These are phyloP conservation scores for Pelargonium fulgidum DNA, from an alignment of 441 rosid genomes.

Conservation along the genomic window DNA sequence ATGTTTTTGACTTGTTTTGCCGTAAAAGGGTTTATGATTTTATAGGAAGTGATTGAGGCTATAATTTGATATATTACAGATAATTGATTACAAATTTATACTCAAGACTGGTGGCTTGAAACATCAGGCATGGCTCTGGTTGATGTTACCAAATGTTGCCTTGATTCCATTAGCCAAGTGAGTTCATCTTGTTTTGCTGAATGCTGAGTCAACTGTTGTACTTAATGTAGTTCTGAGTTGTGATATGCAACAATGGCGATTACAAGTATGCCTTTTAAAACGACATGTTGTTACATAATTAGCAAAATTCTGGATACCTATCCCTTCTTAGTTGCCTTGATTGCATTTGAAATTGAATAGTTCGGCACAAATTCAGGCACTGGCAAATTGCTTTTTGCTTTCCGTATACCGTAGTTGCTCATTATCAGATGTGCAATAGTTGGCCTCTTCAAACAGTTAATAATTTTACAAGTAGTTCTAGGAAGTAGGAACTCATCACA, in stretches of 20 bases:
- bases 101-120: constrained; percentile 10
- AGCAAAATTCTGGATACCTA: background rate
- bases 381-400: too few species aligned
- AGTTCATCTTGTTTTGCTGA: constrained; percentile 19
- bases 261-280: background rate
- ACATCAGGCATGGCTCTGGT: constrained; percentile 45
- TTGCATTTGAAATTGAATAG: too few species aligned
- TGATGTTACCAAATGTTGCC: constrained; percentile 69
- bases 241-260: constrained; percentile 9
- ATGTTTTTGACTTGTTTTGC: too few species aligned
- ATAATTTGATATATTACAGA: too few species aligned
- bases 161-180: constrained; percentile 72
- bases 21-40: too few species aligned
- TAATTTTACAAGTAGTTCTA: background rate
- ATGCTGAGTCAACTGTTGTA: background rate
- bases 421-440: background rate
- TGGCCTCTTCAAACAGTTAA: background rate
- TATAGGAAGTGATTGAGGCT: too few species aligned
- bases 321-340: too few species aligned
- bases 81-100: background rate
- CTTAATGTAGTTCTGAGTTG: constrained; percentile 3
- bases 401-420: background rate
- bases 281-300: background rate
- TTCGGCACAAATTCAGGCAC: too few species aligned
- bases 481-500: background rate